phyloP scores from a whole-genome alignment of 129 eudicot genomes.

The Arctium lappa region DNA sequence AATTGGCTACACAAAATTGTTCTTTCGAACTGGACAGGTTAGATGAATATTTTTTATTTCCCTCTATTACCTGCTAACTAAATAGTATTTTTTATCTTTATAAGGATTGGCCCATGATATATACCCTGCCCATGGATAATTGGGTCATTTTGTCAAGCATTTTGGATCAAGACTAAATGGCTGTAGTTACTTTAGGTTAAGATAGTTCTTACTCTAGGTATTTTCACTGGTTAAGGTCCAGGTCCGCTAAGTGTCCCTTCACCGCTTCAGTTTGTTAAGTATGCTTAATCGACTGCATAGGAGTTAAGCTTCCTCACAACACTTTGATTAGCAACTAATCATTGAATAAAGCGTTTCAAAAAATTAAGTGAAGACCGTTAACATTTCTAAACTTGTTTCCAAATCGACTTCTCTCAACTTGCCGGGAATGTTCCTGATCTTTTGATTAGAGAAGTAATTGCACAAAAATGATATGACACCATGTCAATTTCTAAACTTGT shows the following conservation, averaged over 20 bases:
- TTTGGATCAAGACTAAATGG: too few relatives aligned
- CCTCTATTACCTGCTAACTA: not conserved
- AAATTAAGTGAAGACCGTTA: not conserved
- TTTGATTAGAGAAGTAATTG: not conserved
- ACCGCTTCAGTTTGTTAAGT: too few relatives aligned
- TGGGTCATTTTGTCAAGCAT: not conserved
- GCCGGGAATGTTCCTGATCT: too few relatives aligned
- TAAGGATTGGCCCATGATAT: not conserved
- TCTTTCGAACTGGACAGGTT: constrained; percentile 97
- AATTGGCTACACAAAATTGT: constrained; percentile 91
- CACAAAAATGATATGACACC: not conserved
- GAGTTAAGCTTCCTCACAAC: too few relatives aligned
- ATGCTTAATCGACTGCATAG: too few relatives aligned
- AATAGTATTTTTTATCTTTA: not conserved
- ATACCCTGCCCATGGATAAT: not conserved
- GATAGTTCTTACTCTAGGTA: too few relatives aligned
- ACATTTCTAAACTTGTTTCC: not conserved
- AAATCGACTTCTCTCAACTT: too few relatives aligned
- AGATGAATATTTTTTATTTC: not conserved
- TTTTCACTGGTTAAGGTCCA: too few relatives aligned
- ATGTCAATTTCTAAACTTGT: not conserved
- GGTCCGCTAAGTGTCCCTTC: too few relatives aligned
- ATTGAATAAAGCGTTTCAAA: not conserved
- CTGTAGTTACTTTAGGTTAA: too few relatives aligned
- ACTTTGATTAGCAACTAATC: not conserved